Base-by-base conservation (phyloP, 208 protist species). In the Trypanosoma lewisi region DNA sequence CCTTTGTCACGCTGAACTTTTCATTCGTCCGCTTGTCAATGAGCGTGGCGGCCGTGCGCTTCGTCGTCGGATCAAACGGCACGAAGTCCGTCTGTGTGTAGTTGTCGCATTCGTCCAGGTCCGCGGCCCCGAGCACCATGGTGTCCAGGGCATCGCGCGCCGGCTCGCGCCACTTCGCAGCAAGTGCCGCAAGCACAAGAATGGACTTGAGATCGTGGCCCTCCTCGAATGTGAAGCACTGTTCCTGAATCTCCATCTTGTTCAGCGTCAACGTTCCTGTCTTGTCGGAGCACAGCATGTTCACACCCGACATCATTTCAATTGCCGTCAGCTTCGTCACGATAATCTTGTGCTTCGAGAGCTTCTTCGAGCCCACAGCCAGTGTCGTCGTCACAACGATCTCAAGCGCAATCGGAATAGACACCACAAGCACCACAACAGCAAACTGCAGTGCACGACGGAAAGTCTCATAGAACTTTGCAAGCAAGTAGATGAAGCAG, bases 251-350 rank as follows among this genome's bases (percentile, higher is more conserved):
- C 55, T 92, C 83, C 73, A 97, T 91, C 82, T 97, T 86, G 77
- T 98, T 97, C 59, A 93, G 77, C 37, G 94, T 98, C 62, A 98
- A 77, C 27, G 96, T 98, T 34, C 94, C 96, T 9, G 96, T 98
- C 77, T 97, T 98, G 73, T 98, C 96, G 23, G 85, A 97, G 78
- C 94, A 98, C 33, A 97, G 85, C 59, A 73, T 66, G 37, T 73
- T 73, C 19, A 73, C 67, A 12, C 49, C 67, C 14, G 67, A 31
- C 67, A 96, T 83, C 77, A 90, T 87, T 71, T 97, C 93, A 70
- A 97, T 96, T 21, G 91, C 82, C 23, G 89, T 91, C 30, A 98
- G 77, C 61, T 89, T 90, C 50, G 90, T 97, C 12, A 98, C 95
- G 63, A 98, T 98, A n/a, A 94, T 94, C 45, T 97, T 88, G 55